Conservation (phyloP, 129 eudicot genomes). For the Apium graveolens region DNA sequence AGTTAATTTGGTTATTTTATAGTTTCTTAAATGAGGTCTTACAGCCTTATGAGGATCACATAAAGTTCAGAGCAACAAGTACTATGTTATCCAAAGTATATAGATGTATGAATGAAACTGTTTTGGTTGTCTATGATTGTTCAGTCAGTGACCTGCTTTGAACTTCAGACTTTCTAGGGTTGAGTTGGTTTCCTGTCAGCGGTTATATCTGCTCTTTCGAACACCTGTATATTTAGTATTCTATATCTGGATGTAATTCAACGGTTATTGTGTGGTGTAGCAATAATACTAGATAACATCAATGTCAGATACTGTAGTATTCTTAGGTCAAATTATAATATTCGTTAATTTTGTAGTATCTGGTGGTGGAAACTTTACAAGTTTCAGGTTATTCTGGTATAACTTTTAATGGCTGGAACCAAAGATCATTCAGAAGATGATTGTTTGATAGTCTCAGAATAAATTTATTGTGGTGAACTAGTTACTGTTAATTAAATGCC, state of each 20-base stretch:
- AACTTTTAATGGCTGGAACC: not conserved
- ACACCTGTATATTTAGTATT: not conserved
- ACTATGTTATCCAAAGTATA: not conserved
- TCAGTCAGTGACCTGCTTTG: constrained; percentile 2
- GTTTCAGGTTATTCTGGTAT: not conserved
- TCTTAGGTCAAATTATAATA: not conserved
- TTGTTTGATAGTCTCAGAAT: not conserved
- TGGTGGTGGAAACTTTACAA: not conserved
- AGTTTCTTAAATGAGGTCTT: not conserved
- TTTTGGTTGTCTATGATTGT: not conserved
- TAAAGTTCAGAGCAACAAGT: not conserved
- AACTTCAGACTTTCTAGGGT: not conserved
- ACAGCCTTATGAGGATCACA: not conserved
- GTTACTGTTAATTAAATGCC: not conserved
- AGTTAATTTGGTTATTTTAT: not conserved
- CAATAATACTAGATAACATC: not conserved
- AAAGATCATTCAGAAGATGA: not conserved
- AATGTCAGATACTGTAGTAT: not conserved
- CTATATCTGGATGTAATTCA: not conserved
- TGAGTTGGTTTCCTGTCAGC: not conserved
- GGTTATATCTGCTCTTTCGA: not conserved
- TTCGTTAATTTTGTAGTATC: not conserved
- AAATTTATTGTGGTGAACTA: not conserved
- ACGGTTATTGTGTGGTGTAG: not conserved
- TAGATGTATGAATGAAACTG: not conserved